Percentiles rank a stretch among this genome's conserved stretches.
phyloP scores from a whole-genome alignment of 495 filamentous ascomycete species.

The Bathelium albidoporum region DNA sequence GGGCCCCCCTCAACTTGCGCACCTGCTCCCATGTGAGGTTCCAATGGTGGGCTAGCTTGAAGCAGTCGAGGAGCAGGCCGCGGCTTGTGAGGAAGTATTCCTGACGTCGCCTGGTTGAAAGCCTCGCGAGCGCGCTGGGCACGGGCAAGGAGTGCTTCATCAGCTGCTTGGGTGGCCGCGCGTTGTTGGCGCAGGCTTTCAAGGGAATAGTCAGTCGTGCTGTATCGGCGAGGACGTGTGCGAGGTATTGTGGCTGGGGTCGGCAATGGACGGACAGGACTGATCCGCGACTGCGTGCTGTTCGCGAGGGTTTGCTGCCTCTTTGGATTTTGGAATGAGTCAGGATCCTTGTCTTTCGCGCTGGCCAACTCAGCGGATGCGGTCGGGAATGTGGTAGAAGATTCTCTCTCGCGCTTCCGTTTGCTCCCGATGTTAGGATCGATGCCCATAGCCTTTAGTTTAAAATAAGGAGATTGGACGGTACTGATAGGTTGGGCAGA shows the following conservation, averaged over 20 bases:
- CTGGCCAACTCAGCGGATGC: neutral
- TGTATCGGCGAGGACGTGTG: constrained; percentile 6
- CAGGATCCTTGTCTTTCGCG: constrained; percentile 2
- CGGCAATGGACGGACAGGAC: neutral
- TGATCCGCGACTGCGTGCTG: neutral
- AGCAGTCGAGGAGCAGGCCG: neutral
- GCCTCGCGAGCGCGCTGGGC: constrained; percentile 14
- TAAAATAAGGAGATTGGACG: constrained; percentile 36
- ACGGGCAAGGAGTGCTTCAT: constrained; percentile 28
- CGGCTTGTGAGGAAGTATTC: neutral
- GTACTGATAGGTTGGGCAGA: constrained; percentile 17
- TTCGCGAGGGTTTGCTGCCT: neutral
- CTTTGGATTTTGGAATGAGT: neutral
- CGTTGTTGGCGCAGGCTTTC: constrained; percentile 6
- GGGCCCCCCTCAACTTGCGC: neutral
- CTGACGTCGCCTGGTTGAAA: neutral
- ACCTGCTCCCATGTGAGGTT: neutral
- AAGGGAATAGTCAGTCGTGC: neutral
- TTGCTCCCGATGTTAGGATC: constrained; percentile 15
- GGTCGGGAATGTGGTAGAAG: neutral
- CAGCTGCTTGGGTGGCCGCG: constrained; percentile 9
- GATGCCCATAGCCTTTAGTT: constrained; percentile 36
- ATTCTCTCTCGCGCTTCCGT: constrained; percentile 11
- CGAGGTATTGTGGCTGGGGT: constrained; percentile 1
- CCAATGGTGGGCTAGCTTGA: neutral